Base-by-base conservation (phyloP, 108 stramenopile genomes). In the Conticribra guillardii region DNA sequence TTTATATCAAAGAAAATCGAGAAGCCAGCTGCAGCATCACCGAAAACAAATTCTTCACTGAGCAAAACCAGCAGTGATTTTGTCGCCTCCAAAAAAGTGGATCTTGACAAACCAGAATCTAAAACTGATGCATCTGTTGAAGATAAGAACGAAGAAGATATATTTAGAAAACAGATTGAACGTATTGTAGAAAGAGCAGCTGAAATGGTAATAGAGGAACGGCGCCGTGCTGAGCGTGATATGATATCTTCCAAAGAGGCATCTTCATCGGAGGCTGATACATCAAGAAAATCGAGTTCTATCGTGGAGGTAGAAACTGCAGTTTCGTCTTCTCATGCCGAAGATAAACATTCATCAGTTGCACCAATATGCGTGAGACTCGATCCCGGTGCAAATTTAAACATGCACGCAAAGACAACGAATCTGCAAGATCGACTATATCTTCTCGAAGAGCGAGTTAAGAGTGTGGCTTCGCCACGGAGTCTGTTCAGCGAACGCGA, bases 131-230 rank as follows among this genome's bases (percentile, higher is more conserved):
- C 37, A 41, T 41, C 37, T 41, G 28, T 28, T 21, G 50, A 54
- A 15, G 29, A 23, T 11, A 34, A 16, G 18, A 11, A 33, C 26
- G 53, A 61, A 7, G 60, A 41, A 27, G 71, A 71, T 34, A 72
- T 31, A 11, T 54, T 63, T 33, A 52, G 60, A 2, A 34, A 23
- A 14, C 71, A 72, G 26, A 61, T 72, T 15, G 59, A 72, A 55
- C 60, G 71, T 22, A 72, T 72, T 29, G 61, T 72, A 21, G 46
- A 62, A 29, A 37, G 71, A 32, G 71, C 71, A 33, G 60, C 71
- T 11, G 71, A 72, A 18, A 62, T 72, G 60, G 71, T 72, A 0
- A n/a, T 72, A 3, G 37, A 54, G 15, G 53, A 60, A 3, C 58
- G 59, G 33, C 45, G 44, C 29, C 33, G 44, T 17, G 45, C 21